Evolutionary conservation across 306 rosid species (phyloP).

Genomic region (Fagus crenata): DNA sequence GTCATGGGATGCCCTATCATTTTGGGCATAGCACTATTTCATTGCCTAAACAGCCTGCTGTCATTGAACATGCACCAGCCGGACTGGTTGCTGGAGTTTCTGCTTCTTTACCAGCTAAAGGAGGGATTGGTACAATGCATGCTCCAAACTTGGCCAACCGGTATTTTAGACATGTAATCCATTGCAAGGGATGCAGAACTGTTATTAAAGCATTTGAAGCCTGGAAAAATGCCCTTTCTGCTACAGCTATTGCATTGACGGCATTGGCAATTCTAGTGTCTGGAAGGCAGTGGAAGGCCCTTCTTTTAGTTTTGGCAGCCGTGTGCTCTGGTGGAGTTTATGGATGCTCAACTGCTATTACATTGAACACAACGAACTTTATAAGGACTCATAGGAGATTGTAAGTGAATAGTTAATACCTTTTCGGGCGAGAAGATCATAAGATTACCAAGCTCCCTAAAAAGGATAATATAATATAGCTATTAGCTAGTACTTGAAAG

Average conservation of each 20-base stretch:
- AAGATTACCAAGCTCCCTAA: neutral
- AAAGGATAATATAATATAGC: neutral
- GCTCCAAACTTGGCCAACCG: constrained; percentile 83
- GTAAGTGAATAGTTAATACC: constrained; percentile 26
- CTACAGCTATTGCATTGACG: constrained; percentile 38
- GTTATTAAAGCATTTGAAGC: constrained; percentile 66
- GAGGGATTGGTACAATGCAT: constrained; percentile 76
- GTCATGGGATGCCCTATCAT: constrained; percentile 98
- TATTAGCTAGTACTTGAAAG: neutral
- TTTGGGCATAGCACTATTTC: constrained; percentile 87
- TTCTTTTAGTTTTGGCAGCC: constrained; percentile 56
- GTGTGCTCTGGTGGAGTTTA: constrained; percentile 62
- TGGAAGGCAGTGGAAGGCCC: constrained; percentile 82
- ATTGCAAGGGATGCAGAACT: constrained; percentile 72
- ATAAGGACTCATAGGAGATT: constrained; percentile 86
- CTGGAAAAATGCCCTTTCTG: constrained; percentile 77
- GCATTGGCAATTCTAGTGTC: constrained; percentile 65
- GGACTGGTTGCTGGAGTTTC: constrained; percentile 76
- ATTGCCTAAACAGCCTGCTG: constrained; percentile 84
- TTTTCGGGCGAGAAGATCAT: neutral
- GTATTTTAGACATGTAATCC: constrained; percentile 83
- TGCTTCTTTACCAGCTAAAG: constrained; percentile 80
- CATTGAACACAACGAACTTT: constrained; percentile 83
- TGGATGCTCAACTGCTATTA: constrained; percentile 64
- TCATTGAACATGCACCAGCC: constrained; percentile 88